A percentile compares a stretch with the other conserved stretches of the same genome.
Conservation (phyloP, 108 stramenopile genomes). For the Cylindrotheca fusiformis region DNA sequence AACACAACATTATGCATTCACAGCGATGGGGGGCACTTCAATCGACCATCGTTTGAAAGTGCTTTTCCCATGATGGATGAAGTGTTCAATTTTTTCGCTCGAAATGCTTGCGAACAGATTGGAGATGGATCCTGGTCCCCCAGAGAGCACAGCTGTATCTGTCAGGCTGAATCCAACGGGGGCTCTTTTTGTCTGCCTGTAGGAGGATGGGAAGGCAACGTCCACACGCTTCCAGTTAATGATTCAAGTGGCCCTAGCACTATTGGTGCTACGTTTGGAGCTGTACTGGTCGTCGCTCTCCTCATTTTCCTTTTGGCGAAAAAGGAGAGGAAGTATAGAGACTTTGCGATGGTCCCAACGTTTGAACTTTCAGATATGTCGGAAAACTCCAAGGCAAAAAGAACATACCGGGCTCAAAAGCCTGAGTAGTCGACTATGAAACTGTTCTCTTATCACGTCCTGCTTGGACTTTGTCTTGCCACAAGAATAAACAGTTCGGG, state of each 20-base stretch:
- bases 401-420: too few species aligned
- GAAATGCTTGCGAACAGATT: constrained; percentile 26
- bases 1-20: constrained; percentile 47
- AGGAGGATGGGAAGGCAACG: too few species aligned
- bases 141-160: neutral
- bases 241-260: neutral
- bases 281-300: neutral
- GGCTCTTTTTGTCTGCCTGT: too few species aligned
- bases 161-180: too few species aligned
- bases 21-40: constrained; percentile 41
- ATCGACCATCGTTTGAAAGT: constrained; percentile 31
- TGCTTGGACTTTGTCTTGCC: too few species aligned
- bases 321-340: neutral
- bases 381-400: neutral
- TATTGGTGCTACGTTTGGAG: neutral
- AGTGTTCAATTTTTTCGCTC: constrained; percentile 47
- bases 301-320: neutral
- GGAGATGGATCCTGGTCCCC: constrained; percentile 1
- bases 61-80: constrained; percentile 38
- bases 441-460: too few species aligned
- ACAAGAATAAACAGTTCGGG: too few species aligned
- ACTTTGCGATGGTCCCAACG: neutral
- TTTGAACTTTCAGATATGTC: neutral
- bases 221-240: too few species aligned
- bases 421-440: too few species aligned